Percentiles rank a stretch among this genome's conserved stretches.
phyloP scores from a whole-genome alignment of 371 early-diverging fungal species.

The Mortierella sp. region DNA sequence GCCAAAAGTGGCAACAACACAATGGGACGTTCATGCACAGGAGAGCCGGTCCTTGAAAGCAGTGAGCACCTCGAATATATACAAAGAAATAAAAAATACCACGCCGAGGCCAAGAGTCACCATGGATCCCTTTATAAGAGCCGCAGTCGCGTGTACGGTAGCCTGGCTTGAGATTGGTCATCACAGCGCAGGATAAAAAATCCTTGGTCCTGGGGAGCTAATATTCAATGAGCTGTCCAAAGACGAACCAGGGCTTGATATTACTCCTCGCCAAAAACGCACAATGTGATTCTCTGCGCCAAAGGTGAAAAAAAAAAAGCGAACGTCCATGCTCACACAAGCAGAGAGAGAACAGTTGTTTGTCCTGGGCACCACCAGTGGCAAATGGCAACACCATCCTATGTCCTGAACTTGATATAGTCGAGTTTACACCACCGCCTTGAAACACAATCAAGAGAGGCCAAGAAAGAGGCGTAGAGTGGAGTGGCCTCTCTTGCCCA shows the following conservation, averaged over 20 bases:
- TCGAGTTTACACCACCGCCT: not conserved
- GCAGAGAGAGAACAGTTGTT: too few species aligned
- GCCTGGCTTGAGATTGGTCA: slow-evolving; percentile 4
- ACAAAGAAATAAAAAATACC: slow-evolving; percentile 1
- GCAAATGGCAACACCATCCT: not conserved
- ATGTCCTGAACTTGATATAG: not conserved
- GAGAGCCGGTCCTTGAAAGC: slow-evolving; percentile 3
- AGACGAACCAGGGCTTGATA: not conserved
- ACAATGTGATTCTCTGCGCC: too few species aligned
- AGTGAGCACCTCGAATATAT: not conserved
- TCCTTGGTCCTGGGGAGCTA: not conserved
- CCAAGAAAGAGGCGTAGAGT: slow-evolving; percentile 3
- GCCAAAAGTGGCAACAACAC: not conserved
- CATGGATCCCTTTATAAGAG: not conserved
- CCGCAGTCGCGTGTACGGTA: not conserved
- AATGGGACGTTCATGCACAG: not conserved
- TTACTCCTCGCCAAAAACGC: not conserved
- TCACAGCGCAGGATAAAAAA: not conserved
- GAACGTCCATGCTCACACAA: too few species aligned
- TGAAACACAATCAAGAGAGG: not conserved
- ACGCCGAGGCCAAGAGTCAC: not conserved
- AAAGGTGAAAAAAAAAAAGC: not conserved
- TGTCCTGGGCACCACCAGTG: not conserved
- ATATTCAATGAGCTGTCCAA: not conserved
- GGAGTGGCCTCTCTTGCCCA: not conserved